Evolutionary conservation across 768 basidiomycete species (phyloP), one percentile per base, ranked within the genome.

Genomic region (Phylloporus sp.): DNA sequence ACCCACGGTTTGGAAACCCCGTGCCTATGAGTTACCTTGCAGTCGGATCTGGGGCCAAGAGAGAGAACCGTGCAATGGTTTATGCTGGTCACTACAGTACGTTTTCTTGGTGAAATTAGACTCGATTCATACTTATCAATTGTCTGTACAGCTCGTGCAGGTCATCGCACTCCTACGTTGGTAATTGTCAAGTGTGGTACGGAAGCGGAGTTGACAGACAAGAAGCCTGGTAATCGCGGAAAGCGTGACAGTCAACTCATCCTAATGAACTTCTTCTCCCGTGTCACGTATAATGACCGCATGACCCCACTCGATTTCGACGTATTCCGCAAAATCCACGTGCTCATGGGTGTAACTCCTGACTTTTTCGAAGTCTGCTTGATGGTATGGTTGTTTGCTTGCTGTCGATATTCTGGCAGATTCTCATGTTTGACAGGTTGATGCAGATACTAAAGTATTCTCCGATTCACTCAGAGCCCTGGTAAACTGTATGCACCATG

Each of bases 81-180:
- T 98, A 99, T 75, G 97, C 97, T 46, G 97, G 97, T n/a, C 95
- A 99, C 75, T 97, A 98, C 71, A 90, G 93, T 95, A 68, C 66
- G 92, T 80, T 43, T 32, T 56, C 31, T 22, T 23, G 24, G 27
- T 40, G 3, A 18, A 10, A 5, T 42, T 26, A 39, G 50, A 12
- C 12, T 42, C 15, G 29, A 44, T 45, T n/a, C 42, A 5, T 42
- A 18, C 35, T 60, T 22, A 56, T 24, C 13, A 18, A 11, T 27
- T 41, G 49, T 31, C 46, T 52, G n/a, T 23, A 32, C 49, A 87
- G 88, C 85, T 56, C 81, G 88, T 57, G 85, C 86, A 42, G 93
- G 93, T 45, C 86, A 88, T 60, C 86, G 94, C 32, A 98, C 97
- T 6, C 95, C 95, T 2, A 94, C 91, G 2, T 76, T 99, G 61